Base-by-base conservation (phyloP, 2,329 filamentous ascomycete genomes). In the Allantophomopsis cytisporea region DNA sequence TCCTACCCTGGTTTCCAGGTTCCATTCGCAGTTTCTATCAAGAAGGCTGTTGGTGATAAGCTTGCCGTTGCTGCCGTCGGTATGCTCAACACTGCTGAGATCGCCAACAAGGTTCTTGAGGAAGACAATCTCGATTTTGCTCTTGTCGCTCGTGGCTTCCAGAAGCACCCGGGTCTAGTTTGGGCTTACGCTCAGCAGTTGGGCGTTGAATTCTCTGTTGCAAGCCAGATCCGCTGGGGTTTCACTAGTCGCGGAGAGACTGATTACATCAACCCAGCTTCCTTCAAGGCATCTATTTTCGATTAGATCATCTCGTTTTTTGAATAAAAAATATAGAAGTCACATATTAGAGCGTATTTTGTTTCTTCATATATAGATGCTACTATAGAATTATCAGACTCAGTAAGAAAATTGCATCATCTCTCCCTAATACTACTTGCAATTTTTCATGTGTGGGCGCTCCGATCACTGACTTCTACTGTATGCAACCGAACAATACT, bases 1-100 rank as follows among this genome's bases (percentile, higher is more conserved):
- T 55, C 59, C 5, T 72, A 70, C 0, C 75, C 77, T 0, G 79
- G 65, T 0, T 87, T 84, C 60, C 83, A 88, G 58, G 77, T 70
- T 0, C 71, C 67, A 0, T 80, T 84, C 47, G 74, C 83, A 0
- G 71, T 76, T 49, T 66, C 70, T 2, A 71, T 86, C 42, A 86
- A 85, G 63, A 69, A 76, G 48, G 76, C 70, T 2, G 71, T 86
- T 16, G 80, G 77, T 0, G 73, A 80, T 42, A 74, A 47, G 36
- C 39, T 62, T 42, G 39, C 63, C 0, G 56, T 68, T 13, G 59
- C 59, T 15, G 50, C 64, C 0, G 68, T 72, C 0, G 68, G 68
- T 1, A 59, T 52, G 28, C 69, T 72, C 50, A 61, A 50, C 20
- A 59, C 45, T 0, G 68, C 60, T 0, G 49, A 44, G 2, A 44